Conservation (phyloP, 2,329 filamentous ascomycete species). For the Phialocephala sp. region DNA sequence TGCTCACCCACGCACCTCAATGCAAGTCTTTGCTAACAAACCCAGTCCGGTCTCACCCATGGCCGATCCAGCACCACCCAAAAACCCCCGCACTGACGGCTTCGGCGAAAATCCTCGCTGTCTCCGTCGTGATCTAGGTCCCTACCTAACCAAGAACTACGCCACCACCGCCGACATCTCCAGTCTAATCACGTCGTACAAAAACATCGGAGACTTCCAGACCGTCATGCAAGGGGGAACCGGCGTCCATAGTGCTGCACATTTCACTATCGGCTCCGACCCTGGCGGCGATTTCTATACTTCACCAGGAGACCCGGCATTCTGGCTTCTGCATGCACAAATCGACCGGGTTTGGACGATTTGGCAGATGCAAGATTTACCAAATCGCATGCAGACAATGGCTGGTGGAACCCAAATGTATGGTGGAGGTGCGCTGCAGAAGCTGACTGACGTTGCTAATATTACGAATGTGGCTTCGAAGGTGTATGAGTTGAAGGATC, state of each 20-base stretch:
- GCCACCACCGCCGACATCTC: slow-evolving; percentile 45
- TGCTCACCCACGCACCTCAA: background rate
- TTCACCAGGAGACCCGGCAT: slow-evolving; percentile 51
- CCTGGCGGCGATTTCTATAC: slow-evolving; percentile 50
- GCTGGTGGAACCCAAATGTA: slow-evolving; percentile 28
- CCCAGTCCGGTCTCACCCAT: slow-evolving; percentile 29
- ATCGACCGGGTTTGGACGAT: slow-evolving; percentile 54
- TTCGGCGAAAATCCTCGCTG: slow-evolving; percentile 49
- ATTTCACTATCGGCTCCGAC: slow-evolving; percentile 51
- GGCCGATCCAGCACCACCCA: slow-evolving; percentile 38
- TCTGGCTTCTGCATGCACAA: slow-evolving; percentile 51
- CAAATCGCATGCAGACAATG: slow-evolving; percentile 30
- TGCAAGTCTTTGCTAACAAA: slow-evolving; percentile 3
- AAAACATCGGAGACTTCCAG: slow-evolving; percentile 50
- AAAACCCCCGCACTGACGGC: slow-evolving; percentile 39
- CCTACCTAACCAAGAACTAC: slow-evolving; percentile 43
- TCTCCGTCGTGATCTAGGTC: slow-evolving; percentile 49
- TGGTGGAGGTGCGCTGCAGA: slow-evolving; percentile 24
- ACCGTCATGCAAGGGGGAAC: slow-evolving; percentile 48
- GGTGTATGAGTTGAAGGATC: slow-evolving; percentile 22
- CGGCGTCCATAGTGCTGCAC: slow-evolving; percentile 48
- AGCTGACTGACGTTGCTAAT: slow-evolving; percentile 28
- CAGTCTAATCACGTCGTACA: slow-evolving; percentile 45
- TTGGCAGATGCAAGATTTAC: slow-evolving; percentile 52
- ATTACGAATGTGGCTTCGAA: slow-evolving; percentile 17